Base-by-base conservation (phyloP, 345 rosid genomes). In the Corchorus olitorius region DNA sequence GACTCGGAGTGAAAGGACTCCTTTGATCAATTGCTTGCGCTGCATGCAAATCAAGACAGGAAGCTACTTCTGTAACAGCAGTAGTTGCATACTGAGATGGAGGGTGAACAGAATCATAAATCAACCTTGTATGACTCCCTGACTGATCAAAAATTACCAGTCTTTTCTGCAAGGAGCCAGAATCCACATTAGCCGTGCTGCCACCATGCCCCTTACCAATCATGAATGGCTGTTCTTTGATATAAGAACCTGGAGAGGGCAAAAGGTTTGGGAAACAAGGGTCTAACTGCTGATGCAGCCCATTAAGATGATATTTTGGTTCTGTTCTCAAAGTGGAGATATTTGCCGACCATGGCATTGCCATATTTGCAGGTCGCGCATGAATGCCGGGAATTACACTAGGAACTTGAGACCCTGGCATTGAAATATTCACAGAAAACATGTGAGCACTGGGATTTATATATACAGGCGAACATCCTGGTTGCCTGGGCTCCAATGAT, bases 131-230 rank as follows among this genome's bases (percentile, higher is more conserved):
- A 75, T 86, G 90, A 72, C 83, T 87, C 73, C 94, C 92, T 15
- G 92, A 86, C 76, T 86, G 97, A 81, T 93, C 97, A 68, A 93
- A 90, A 49, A 92, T 83, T 63, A 88, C 67, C 33, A 84, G 81
- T 66, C 86, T 78, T 76, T 85, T 91, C 70, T 85, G 86, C n/a
- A 76, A 70, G 74, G 85, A 79, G 76, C 80, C 82, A 27, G 81
- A 81, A 34, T 78, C 77, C 49, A 43, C 72, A 78, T 70, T 78
- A 49, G 77, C 75, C 70, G 77, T n/a, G 77, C 81, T 76, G 65
- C 80, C 80, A 66, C 49, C 63, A 62, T 73, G 46, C 50, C 83
- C 79, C 65, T 58, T 52, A 81, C 82, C 52, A 62, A 56, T 72
- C n/a, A 82, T 62, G 74, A 84, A 72, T 10, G 65, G 72, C 74